Evolutionary conservation across 192 early-diverging fungal species (phyloP).

Genomic region (Coemansia sp.): DNA sequence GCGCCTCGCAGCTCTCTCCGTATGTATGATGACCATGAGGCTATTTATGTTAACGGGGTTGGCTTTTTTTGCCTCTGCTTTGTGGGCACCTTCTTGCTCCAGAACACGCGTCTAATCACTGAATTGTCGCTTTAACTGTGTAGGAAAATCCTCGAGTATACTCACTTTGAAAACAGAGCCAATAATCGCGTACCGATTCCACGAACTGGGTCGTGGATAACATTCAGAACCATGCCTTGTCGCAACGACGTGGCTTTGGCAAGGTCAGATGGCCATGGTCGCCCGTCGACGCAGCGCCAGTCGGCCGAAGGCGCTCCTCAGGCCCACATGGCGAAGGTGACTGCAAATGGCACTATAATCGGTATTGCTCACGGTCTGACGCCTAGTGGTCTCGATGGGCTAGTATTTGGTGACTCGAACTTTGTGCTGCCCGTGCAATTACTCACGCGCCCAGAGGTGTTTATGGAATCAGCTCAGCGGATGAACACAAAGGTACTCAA

Average conservation of each 20-base stretch:
- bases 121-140: neutral
- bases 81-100: neutral
- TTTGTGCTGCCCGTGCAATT: neutral
- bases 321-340: neutral
- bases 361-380: neutral
- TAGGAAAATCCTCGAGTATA: neutral
- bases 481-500: neutral
- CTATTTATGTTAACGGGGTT: neutral
- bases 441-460: slow-evolving; percentile 1
- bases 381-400: neutral
- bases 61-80: neutral
- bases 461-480: neutral
- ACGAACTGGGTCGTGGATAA: slow-evolving; percentile 1
- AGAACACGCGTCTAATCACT: neutral
- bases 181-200: neutral
- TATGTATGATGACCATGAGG: neutral
- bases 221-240: neutral
- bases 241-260: neutral
- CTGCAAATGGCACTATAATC: neutral
- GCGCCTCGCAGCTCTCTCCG: neutral
- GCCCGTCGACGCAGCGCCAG: neutral
- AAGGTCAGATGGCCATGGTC: neutral
- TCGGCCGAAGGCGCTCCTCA: neutral
- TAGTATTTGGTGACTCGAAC: slow-evolving; percentile 4
- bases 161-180: neutral